Evolutionary conservation across 106 monocot genomes (phyloP).

Genomic region (Allium fistulosum): DNA sequence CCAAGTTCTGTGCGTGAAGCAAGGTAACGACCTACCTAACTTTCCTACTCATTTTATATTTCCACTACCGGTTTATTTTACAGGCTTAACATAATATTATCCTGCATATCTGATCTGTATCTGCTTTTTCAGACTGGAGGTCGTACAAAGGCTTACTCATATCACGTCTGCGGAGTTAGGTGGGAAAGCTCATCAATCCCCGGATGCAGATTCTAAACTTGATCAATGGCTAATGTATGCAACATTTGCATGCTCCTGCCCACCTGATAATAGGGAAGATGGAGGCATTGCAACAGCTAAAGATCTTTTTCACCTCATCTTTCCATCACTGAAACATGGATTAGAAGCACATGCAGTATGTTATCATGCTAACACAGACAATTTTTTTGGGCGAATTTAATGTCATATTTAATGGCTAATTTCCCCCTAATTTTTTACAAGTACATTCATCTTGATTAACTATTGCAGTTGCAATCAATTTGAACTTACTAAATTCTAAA

Average conservation of each 20-base stretch:
- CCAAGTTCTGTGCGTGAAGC: conserved; percentile 80
- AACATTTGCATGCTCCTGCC: conserved; percentile 93
- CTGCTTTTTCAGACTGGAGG: conserved; percentile 51
- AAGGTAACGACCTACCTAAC: conserved; percentile 40
- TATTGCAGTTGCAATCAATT: too few relatives aligned
- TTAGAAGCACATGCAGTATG: conserved; percentile 87
- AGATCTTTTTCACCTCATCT: conserved; percentile 87
- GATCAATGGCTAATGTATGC: conserved; percentile 98
- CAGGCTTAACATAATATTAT: too few relatives aligned
- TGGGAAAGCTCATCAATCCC: conserved; percentile 81
- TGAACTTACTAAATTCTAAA: too few relatives aligned
- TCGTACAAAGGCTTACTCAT: conserved; percentile 63
- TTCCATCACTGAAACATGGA: conserved; percentile 86
- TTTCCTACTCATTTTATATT: neutral
- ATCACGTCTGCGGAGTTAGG: conserved; percentile 86
- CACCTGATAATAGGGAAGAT: conserved; percentile 76
- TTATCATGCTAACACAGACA: neutral
- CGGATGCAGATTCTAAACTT: conserved; percentile 75
- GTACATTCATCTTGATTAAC: too few relatives aligned
- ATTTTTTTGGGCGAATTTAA: too few relatives aligned
- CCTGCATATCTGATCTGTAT: too few relatives aligned
- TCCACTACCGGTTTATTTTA: neutral
- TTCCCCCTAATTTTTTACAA: too few relatives aligned
- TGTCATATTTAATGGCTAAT: too few relatives aligned
- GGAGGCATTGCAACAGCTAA: conserved; percentile 43